Percentiles rank a stretch among this genome's conserved stretches.
Evolutionary conservation across 2,329 filamentous ascomycete genomes (phyloP).

Genomic region (Ophiostoma sp.): DNA sequence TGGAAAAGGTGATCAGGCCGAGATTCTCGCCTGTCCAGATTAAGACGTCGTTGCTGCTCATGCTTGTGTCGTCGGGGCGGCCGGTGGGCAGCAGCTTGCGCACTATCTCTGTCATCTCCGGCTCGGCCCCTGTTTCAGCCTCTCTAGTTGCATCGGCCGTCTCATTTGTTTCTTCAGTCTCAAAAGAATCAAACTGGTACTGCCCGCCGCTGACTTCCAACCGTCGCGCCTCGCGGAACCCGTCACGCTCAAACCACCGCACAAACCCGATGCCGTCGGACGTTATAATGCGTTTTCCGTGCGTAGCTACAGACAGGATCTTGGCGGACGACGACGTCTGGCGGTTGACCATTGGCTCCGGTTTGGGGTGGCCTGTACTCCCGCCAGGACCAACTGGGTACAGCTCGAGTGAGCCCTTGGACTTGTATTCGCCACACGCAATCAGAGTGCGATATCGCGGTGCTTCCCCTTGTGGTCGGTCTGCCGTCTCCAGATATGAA

Average conservation of each 20-base stretch:
- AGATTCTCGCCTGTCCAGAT: conserved; percentile 86
- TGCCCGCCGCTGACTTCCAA: conserved; percentile 44
- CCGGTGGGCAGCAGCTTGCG: conserved; percentile 69
- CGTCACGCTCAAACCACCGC: conserved; percentile 89
- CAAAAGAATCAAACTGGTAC: conserved; percentile 11
- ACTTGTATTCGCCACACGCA: conserved; percentile 85
- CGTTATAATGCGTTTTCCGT: conserved; percentile 76
- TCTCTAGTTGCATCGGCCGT: conserved; percentile 32
- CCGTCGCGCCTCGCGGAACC: conserved; percentile 54
- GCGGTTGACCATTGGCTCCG: conserved; percentile 62
- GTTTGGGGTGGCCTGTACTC: background rate
- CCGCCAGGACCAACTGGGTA: conserved; percentile 53
- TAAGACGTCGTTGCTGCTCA: conserved; percentile 63
- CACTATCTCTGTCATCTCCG: conserved; percentile 62
- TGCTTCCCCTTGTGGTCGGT: background rate
- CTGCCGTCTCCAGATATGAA: background rate
- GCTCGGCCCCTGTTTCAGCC: conserved; percentile 34
- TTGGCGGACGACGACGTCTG: conserved; percentile 78
- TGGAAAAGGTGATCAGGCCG: conserved; percentile 63
- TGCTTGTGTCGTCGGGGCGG: conserved; percentile 30
- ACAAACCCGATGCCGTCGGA: conserved; percentile 79
- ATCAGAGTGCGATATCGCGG: conserved; percentile 59
- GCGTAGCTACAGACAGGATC: conserved; percentile 71
- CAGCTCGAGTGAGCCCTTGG: conserved; percentile 83
- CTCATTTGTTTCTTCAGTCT: conserved; percentile 30